Evolutionary conservation across 306 rosid species (phyloP), one percentile per base, ranked within the genome.

Genomic region (Adenanthera pavonina): DNA sequence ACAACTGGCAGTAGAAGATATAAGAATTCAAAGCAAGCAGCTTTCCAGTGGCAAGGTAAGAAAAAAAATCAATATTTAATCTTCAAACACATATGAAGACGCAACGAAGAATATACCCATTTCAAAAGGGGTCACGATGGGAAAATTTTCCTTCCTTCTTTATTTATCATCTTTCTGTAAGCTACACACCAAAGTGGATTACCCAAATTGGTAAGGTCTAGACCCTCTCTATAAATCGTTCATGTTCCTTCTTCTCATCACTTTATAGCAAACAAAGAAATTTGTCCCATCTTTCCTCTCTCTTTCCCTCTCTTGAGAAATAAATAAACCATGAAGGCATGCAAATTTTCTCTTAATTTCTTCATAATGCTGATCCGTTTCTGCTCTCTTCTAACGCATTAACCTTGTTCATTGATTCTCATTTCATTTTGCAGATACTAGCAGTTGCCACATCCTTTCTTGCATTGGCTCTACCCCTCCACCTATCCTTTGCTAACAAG

Each of bases 401-500:
- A 25, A 25, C 30, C 30, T 25, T 25, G 30, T 25, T 25, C 30
- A 25, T 25, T 25, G 30, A 25, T 25, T 25, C 30, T 40, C 79
- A 72, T 65, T 82, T 59, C 78, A 72, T 8, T 77, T 78, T 75
- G 81, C 89, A 83, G 91, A 88, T 80, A 19, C 79, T 76, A 40
- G 51, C 73, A 36, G 14, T 85, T 30, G 33, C 78, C 38, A 52
- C 81, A 12, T 78, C 82, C 74, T 88, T 92, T 38, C 75, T 91
- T 1, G 64, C 82, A 69, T 8, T 84, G 9, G 36, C 73, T 59
- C 84, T 83, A 33, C 79, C 91, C 76, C 61, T 88, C 17, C 76
- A 79, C 73, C 75, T 75, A 7, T 89, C 92, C 25, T 86, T 88
- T 3, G 90, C 98, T 75, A 89, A 82, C 82, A 84, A 87, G 96